Percentiles rank a stretch among this genome's conserved stretches.
phyloP scores from a whole-genome alignment of 345 rosid species.

The Hibiscus trionum region DNA sequence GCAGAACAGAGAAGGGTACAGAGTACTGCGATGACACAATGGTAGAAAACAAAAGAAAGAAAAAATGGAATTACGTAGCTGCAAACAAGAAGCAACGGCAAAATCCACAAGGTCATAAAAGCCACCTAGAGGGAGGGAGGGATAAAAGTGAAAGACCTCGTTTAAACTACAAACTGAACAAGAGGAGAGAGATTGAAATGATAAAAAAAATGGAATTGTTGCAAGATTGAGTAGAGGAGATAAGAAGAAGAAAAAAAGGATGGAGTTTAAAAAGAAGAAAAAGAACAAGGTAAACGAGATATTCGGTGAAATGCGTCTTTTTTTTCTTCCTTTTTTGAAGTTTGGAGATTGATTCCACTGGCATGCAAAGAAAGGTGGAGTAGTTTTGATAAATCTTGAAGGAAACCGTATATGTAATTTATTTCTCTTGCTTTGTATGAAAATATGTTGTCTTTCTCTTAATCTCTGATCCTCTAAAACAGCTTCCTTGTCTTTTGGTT shows the following conservation, averaged over 20 bases:
- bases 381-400: too few species aligned
- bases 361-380: slow-evolving; percentile 12
- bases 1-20: slow-evolving; percentile 31
- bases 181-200: too few species aligned
- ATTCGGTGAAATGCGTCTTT: slow-evolving; percentile 21
- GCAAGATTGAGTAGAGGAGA: slow-evolving; percentile 7
- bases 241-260: not conserved
- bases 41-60: not conserved
- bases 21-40: slow-evolving; percentile 21
- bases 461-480: not conserved
- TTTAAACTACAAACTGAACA: too few species aligned
- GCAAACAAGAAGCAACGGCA: not conserved
- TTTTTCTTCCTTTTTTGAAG: not conserved
- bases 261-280: slow-evolving; percentile 21
- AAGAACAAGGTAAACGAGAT: not conserved
- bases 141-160: too few species aligned
- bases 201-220: slow-evolving; percentile 15
- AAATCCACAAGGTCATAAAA: not conserved
- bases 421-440: not conserved
- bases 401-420: too few species aligned
- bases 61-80: not conserved
- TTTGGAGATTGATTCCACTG: slow-evolving; percentile 21
- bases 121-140: too few species aligned
- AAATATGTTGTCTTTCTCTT: slow-evolving; percentile 6
- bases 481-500: slow-evolving; percentile 7